These are phyloP conservation scores for Umbellularia californica DNA, from an alignment of 164 flowering plant genomes.

Conservation along the genomic window DNA sequence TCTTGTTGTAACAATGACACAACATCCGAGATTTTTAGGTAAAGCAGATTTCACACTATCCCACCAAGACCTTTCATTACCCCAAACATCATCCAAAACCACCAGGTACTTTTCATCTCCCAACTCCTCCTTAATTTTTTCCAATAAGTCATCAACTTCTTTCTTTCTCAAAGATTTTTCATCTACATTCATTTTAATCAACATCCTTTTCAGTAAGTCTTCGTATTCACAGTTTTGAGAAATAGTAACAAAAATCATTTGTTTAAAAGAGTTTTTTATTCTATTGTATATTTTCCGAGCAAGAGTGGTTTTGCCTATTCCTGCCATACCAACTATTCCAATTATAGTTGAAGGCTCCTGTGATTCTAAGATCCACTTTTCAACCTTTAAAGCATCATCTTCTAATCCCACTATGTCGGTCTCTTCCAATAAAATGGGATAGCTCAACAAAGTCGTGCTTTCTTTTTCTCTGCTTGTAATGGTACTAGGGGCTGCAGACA, in stretches of 20 bases:
- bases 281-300: not conserved
- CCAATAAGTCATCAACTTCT: not conserved
- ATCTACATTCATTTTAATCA: not conserved
- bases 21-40: not conserved
- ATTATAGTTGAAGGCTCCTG: not conserved
- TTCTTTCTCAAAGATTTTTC: not conserved
- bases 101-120: not conserved
- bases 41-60: not conserved
- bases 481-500: not conserved
- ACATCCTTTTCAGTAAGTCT: not conserved
- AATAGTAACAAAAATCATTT: not conserved
- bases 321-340: slow-evolving; percentile 8
- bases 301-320: slow-evolving; percentile 6
- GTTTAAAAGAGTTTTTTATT: not conserved
- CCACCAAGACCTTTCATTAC: not conserved
- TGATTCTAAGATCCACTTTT: not conserved
- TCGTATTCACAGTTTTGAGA: not conserved
- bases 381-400: not conserved
- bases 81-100: slow-evolving; percentile 1
- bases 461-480: not conserved
- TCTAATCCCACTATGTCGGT: slow-evolving; percentile 3
- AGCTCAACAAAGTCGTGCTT: not conserved
- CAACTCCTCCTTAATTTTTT: not conserved
- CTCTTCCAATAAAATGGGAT: not conserved
- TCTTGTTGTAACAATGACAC: slow-evolving; percentile 3